Evolutionary conservation across 2,329 filamentous ascomycete species (phyloP), one percentile per base, ranked within the genome.

Genomic region (Colletotrichum echinochloae): DNA sequence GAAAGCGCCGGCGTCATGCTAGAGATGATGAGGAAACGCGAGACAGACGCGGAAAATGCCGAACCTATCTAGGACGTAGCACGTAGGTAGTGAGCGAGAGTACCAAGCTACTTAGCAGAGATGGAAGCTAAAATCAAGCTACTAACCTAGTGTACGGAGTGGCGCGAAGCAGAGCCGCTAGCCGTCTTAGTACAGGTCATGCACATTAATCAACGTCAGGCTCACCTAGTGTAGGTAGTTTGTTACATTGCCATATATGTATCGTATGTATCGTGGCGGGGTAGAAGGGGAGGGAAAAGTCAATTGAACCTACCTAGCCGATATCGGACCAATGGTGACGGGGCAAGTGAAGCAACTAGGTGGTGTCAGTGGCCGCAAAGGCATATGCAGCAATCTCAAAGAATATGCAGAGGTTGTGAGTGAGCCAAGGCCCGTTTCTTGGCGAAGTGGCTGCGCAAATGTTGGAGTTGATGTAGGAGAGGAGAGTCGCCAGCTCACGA

Each of bases 401-500:
- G 59, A 23, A 20, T 26, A 30, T 26, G 8, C 6, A 57, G 35
- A 44, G 41, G 56, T 39, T n/a, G 41, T 18, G 18, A n/a, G 41
- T 18, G 18, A n/a, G 57, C 44, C 57, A 60, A 60, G 59, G 26
- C 12, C 12, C 4, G n/a, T 51, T 35, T 60, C 59, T 60, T 60
- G 59, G 59, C 59, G n/a, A 12, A 26, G 48, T 37, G 23, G 12
- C 44, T 51, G 33, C 46, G n/a, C 9, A n/a, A n/a, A 26, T 9
- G 30, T 14, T 35, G 28, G n/a, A 23, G 33, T 28, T 20, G 7
- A 46, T 9, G 35, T 26, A 55, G 59, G 12, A 49, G 23, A 28
- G n/a, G 14, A 39, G 9, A 37, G 18, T 28, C 30, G 30, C 20
- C 6, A 49, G 41, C 18, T 60, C 28, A 33, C 28, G 30, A 8